Evolutionary conservation across 1,284 basidiomycete genomes (phyloP).

Genomic region (Mrakiaceae sp.): DNA sequence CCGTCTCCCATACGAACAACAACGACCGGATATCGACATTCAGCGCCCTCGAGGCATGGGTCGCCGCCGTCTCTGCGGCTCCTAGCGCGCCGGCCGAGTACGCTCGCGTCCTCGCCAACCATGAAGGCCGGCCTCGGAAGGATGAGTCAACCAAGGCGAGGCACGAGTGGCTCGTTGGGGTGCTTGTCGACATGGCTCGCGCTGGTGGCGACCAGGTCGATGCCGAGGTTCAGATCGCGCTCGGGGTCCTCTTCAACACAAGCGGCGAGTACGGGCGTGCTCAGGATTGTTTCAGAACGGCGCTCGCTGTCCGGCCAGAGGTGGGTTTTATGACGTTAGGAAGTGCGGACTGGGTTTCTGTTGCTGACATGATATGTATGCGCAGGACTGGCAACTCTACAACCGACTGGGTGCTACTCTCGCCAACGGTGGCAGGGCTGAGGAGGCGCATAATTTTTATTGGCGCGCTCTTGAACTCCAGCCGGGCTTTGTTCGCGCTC

Average conservation of each 20-base stretch:
- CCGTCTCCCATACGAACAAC: conserved; percentile 89
- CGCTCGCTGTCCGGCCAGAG: conserved; percentile 74
- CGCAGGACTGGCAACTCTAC: conserved; percentile 85
- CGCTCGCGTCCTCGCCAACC: not conserved
- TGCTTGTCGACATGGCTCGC: conserved; percentile 36
- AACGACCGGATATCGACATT: conserved; percentile 60
- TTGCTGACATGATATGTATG: not conserved
- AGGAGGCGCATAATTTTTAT: conserved; percentile 81
- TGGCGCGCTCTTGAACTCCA: conserved; percentile 79
- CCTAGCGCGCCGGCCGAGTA: conserved; percentile 37
- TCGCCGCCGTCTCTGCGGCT: conserved; percentile 28
- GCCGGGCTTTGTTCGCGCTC: conserved; percentile 83
- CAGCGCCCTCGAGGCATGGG: conserved; percentile 74
- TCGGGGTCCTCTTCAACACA: conserved; percentile 86
- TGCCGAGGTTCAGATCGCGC: conserved; percentile 87
- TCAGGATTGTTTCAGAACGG: conserved; percentile 86
- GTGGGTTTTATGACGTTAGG: conserved; percentile 34
- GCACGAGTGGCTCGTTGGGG: conserved; percentile 27
- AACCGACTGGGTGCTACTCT: conserved; percentile 94
- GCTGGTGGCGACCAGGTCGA: conserved; percentile 47
- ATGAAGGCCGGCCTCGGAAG: conserved; percentile 9
- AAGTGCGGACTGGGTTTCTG: not conserved
- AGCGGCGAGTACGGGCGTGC: conserved; percentile 84
- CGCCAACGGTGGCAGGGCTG: conserved; percentile 76
- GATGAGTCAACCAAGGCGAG: conserved; percentile 20